Conservation (phyloP, 1,139 yeast species). For the Suhomyces taliae region DNA sequence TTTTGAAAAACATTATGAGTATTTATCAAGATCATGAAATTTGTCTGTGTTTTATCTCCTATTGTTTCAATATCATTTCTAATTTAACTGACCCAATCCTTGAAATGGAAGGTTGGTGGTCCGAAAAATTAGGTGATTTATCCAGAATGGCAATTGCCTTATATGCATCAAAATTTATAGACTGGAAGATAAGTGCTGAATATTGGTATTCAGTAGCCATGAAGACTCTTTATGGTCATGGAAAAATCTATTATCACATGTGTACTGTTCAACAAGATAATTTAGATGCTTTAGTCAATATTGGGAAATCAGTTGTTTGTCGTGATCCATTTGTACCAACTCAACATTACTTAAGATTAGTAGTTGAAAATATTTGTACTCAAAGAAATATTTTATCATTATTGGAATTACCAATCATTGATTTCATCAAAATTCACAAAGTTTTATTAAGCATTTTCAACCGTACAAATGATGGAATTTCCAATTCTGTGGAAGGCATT, state of each 20-base stretch:
- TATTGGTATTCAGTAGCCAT: constrained; percentile 73
- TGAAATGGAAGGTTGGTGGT: constrained; percentile 74
- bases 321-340: constrained; percentile 84
- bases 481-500: constrained; percentile 26
- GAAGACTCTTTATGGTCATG: constrained; percentile 74
- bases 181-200: constrained; percentile 79
- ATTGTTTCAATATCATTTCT: constrained; percentile 52
- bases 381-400: constrained; percentile 64
- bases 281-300: constrained; percentile 72
- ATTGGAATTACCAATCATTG: constrained; percentile 61
- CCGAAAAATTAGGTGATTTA: constrained; percentile 74
- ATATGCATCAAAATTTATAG: constrained; percentile 72
- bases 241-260: constrained; percentile 78
- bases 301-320: constrained; percentile 75
- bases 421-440: constrained; percentile 65
- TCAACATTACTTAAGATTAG: constrained; percentile 69
- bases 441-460: constrained; percentile 52
- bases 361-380: constrained; percentile 74
- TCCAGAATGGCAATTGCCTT: constrained; percentile 82
- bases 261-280: constrained; percentile 82
- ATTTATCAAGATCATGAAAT: constrained; percentile 53
- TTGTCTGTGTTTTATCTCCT: constrained; percentile 48
- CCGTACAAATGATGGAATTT: constrained; percentile 10
- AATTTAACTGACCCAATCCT: constrained; percentile 53
- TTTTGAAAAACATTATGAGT: constrained; percentile 69